A percentile compares a stretch with the other conserved stretches of the same genome.
Conservation (phyloP, 176 grass and related monocot species). For the Paspalum notatum region DNA sequence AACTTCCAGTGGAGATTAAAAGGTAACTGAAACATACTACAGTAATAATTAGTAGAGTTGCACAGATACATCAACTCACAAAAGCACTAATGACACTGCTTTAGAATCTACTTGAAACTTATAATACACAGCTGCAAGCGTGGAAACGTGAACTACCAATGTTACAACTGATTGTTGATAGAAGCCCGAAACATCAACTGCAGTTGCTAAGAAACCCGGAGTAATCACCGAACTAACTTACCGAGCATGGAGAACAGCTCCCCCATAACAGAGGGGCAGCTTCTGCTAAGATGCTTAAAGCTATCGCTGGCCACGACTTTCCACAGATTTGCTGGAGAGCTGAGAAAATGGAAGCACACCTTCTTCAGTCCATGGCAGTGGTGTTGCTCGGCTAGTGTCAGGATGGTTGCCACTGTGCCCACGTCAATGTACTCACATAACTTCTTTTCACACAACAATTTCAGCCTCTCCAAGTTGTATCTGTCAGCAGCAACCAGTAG, state of each 20-base stretch:
- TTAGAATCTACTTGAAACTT: neutral
- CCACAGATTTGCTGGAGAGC: neutral
- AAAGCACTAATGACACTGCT: neutral
- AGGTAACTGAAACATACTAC: neutral
- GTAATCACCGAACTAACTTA: neutral
- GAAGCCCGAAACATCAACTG: neutral
- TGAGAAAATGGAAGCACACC: slow-evolving; percentile 6
- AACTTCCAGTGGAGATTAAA: neutral
- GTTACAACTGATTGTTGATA: neutral
- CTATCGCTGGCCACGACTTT: neutral
- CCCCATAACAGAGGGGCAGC: slow-evolving; percentile 11
- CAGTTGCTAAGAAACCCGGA: neutral
- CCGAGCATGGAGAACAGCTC: neutral
- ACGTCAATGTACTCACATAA: neutral
- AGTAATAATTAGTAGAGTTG: neutral
- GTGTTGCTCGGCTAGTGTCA: slow-evolving; percentile 4
- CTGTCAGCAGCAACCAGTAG: slow-evolving; percentile 48
- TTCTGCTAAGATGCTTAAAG: slow-evolving; percentile 8
- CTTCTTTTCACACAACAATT: slow-evolving; percentile 44
- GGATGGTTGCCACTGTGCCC: neutral
- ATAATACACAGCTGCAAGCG: neutral
- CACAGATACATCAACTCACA: neutral
- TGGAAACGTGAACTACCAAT: neutral
- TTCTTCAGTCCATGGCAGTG: neutral
- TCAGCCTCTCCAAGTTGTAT: slow-evolving; percentile 49